Evolutionary conservation across 192 early-diverging fungal genomes (phyloP).

Genomic region (Coemansia sp.): DNA sequence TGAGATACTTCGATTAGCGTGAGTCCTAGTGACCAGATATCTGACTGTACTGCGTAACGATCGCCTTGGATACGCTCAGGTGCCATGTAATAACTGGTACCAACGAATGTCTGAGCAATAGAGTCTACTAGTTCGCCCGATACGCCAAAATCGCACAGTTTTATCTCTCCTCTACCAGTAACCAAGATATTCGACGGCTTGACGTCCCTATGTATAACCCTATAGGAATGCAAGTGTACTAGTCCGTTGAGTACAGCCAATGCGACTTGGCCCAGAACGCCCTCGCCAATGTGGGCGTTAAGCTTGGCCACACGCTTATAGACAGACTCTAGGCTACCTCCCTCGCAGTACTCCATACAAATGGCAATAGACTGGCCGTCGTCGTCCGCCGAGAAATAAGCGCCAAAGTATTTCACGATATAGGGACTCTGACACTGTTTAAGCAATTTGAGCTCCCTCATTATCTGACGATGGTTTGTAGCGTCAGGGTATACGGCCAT

Average conservation of each 20-base stretch:
- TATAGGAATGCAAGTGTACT: conserved; percentile 84
- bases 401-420: conserved; percentile 95
- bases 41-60: conserved; percentile 85
- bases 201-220: conserved; percentile 96
- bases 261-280: conserved; percentile 86
- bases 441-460: conserved; percentile 90
- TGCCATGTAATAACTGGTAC: conserved; percentile 97
- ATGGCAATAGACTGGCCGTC: conserved; percentile 82
- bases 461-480: conserved; percentile 79
- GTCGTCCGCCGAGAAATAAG: conserved; percentile 79
- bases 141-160: conserved; percentile 98
- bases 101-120: conserved; percentile 92
- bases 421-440: conserved; percentile 88
- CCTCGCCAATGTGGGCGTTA: conserved; percentile 84
- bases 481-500: conserved; percentile 71
- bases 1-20: conserved; percentile 93
- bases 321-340: conserved; percentile 90
- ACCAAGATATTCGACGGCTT: conserved; percentile 98
- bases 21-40: conserved; percentile 97
- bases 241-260: conserved; percentile 89
- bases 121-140: conserved; percentile 89
- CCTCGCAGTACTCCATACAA: conserved; percentile 97
- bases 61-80: conserved; percentile 96
- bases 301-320: conserved; percentile 76
- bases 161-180: conserved; percentile 87